These are phyloP conservation scores for Heliamphora pulchella DNA, from an alignment of 179 eudicot species.

Conservation along the genomic window DNA sequence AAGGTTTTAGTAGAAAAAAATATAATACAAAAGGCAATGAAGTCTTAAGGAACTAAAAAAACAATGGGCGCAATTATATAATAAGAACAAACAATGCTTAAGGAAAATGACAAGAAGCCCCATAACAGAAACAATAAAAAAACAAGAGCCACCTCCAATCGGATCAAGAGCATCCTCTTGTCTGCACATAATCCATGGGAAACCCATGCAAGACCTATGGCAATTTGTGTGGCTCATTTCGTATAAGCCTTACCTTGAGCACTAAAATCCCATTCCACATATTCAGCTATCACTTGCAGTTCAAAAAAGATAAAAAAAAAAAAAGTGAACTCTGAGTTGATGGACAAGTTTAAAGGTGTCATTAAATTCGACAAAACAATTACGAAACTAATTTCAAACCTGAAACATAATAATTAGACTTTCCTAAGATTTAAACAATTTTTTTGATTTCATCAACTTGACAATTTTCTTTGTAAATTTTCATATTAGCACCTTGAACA, in stretches of 20 bases:
- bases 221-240: constrained; percentile 75
- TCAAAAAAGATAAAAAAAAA: no score
- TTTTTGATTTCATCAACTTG: constrained; percentile 61
- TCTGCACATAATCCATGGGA: constrained; percentile 89
- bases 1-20: no score
- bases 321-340: no score
- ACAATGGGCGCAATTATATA: not conserved
- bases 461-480: constrained; percentile 63
- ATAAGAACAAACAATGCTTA: not conserved
- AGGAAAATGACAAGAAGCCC: not conserved
- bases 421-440: constrained; percentile 66
- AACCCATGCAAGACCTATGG: constrained; percentile 52
- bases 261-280: constrained; percentile 66
- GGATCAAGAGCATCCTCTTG: constrained; percentile 68
- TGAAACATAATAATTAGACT: constrained; percentile 83
- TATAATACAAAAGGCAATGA: no score
- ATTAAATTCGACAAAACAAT: not conserved
- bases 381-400: constrained; percentile 27
- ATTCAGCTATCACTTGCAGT: constrained; percentile 49
- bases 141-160: constrained; percentile 33
- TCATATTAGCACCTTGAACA: constrained; percentile 60
- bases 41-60: no score
- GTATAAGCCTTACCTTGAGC: constrained; percentile 63
- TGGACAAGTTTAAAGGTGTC: no score
- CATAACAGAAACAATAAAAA: no score